These are phyloP conservation scores for Ogataea philodendri DNA, from an alignment of 805 yeast genomes.

Conservation along the genomic window DNA sequence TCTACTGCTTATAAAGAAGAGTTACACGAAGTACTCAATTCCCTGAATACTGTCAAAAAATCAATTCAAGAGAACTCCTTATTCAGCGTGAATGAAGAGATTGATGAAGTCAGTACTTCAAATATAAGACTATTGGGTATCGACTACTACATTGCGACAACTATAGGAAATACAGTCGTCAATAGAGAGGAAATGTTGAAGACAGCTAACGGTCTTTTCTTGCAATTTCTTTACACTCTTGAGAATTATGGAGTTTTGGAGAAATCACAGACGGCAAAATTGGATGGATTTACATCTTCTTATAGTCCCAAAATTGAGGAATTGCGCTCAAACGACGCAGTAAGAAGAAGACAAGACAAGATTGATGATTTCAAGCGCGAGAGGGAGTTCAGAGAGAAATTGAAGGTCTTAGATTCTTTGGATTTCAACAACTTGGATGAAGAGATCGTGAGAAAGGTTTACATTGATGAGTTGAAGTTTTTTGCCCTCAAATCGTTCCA, in stretches of 20 bases:
- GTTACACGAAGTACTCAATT: conserved; percentile 10
- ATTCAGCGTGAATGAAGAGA: conserved; percentile 68
- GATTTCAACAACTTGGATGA: conserved; percentile 53
- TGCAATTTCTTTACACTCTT: conserved; percentile 46
- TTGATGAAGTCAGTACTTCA: conserved; percentile 65
- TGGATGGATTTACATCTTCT: conserved; percentile 40
- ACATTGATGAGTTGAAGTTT: conserved; percentile 52
- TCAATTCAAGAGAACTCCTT: conserved; percentile 49
- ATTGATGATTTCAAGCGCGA: conserved; percentile 65
- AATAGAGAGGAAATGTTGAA: conserved; percentile 37
- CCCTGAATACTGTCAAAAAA: conserved; percentile 23
- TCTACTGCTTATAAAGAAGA: conserved; percentile 19
- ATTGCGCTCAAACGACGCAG: conserved; percentile 37
- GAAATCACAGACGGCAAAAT: conserved; percentile 35
- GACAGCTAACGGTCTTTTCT: conserved; percentile 42
- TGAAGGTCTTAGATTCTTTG: conserved; percentile 40
- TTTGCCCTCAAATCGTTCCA: conserved; percentile 53
- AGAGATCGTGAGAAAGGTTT: conserved; percentile 55
- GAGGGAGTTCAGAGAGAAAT: conserved; percentile 46
- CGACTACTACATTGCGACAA: conserved; percentile 55
- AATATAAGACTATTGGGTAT: conserved; percentile 60
- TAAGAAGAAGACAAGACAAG: conserved; percentile 61
- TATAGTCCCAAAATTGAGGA: conserved; percentile 44
- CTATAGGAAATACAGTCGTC: conserved; percentile 32
- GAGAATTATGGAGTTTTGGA: conserved; percentile 44